Evolutionary conservation across 2,329 filamentous ascomycete genomes (phyloP), one percentile per base, ranked within the genome.

Genomic region (Fusarium miscanthi): DNA sequence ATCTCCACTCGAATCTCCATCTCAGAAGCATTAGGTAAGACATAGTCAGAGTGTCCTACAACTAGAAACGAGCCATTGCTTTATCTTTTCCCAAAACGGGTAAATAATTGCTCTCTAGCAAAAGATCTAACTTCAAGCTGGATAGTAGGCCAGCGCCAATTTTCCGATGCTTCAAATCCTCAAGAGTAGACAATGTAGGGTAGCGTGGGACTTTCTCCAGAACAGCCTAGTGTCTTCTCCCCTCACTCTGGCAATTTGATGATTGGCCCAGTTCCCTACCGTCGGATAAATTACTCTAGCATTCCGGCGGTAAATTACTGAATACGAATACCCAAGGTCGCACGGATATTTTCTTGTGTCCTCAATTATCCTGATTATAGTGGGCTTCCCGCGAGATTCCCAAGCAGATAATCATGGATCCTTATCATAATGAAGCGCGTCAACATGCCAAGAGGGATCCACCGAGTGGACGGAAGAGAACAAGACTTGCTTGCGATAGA

Each of bases 61-160:
- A 33, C n/a, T 23, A 33, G 11, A 0, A 23, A 5, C 0, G 33
- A 25, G 16, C 8, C 11, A 19, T 10, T 19, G 2, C 10, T 10
- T 5, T 9, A 8, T 19, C 16, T 3, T 11, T 33, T 3, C 4
- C 30, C 11, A 2, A 23, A 49, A 14, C 8, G 3, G n/a, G 30
- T 19, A 33, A 14, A 7, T 10, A 5, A 3, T 0, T 33, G 0
- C n/a, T 33, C 11, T 3, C 6, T 23, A 6, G n/a, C 0, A 19
- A 13, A 2, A 2, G 4, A 23, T 33, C 8, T 23, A 8, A 33
- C 3, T 13, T 2, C 2, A 46, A 5, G 2, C 25, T 21, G 19
- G 23, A 46, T 13, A 46, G 4, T 11, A 27, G 19, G 3, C 17
- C 4, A n/a, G 1, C 19, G 8, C n/a, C 21, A 11, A 42, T 42